phyloP scores from a whole-genome alignment of 495 filamentous ascomycete species.

The Podospora fimiseda region DNA sequence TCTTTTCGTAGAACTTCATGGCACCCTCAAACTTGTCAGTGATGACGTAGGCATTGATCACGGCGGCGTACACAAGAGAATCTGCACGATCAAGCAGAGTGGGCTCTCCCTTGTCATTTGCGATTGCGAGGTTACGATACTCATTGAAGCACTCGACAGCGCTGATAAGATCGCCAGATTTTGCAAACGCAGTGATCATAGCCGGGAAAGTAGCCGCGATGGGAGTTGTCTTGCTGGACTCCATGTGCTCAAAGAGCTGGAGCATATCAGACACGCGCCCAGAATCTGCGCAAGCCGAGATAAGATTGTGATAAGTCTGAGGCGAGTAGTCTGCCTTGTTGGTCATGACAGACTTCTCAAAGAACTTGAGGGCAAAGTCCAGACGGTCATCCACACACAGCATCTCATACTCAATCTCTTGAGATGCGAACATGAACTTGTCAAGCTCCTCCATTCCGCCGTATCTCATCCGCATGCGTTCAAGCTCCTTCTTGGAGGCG shows the following conservation, averaged over 20 bases:
- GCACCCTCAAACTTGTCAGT: slow-evolving; percentile 74
- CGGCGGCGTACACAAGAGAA: slow-evolving; percentile 74
- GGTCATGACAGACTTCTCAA: slow-evolving; percentile 60
- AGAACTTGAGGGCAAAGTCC: slow-evolving; percentile 74
- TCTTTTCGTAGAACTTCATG: slow-evolving; percentile 72
- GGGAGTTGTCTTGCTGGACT: slow-evolving; percentile 62
- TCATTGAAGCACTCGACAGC: slow-evolving; percentile 95
- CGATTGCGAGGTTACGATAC: slow-evolving; percentile 78
- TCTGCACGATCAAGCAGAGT: slow-evolving; percentile 69
- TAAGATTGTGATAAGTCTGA: slow-evolving; percentile 73
- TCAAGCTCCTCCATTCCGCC: slow-evolving; percentile 81
- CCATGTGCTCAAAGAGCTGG: slow-evolving; percentile 83
- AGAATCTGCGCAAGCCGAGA: slow-evolving; percentile 76
- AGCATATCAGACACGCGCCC: slow-evolving; percentile 81
- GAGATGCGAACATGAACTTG: slow-evolving; percentile 85
- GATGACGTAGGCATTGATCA: slow-evolving; percentile 79
- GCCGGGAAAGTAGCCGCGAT: slow-evolving; percentile 74
- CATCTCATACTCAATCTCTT: slow-evolving; percentile 74
- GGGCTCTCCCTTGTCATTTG: slow-evolving; percentile 67
- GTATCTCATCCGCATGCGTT: slow-evolving; percentile 70
- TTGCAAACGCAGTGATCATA: slow-evolving; percentile 90
- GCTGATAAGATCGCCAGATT: slow-evolving; percentile 68
- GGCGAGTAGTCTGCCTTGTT: slow-evolving; percentile 52
- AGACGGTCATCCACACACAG: slow-evolving; percentile 81
- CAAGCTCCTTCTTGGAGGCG: slow-evolving; percentile 59